Evolutionary conservation across 2,329 filamentous ascomycete genomes (phyloP), one percentile per base, ranked within the genome.

Genomic region (Pestalotiopsis sp.): DNA sequence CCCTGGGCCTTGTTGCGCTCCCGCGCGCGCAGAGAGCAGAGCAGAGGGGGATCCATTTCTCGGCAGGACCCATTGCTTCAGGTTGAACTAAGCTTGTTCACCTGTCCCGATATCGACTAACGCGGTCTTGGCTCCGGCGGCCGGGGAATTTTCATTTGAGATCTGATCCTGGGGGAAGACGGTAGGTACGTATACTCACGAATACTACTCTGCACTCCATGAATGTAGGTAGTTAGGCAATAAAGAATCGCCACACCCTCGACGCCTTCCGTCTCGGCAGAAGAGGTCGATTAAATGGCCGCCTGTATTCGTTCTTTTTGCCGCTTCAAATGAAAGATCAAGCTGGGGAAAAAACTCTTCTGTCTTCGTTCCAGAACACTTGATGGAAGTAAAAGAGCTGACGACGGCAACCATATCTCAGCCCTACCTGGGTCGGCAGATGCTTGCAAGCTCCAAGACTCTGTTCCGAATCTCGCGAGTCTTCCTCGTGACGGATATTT

Each of bases 61-160:
- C 61, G 61, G 27, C 61, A 45, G 36, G 61, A 14, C 61, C 61
- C 61, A 64, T 64, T 64, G 61, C 61, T 64, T 64, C 61, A 64
- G 61, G 61, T 64, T 45, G n/a, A 38, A 64, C 61, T 59, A 27
- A 27, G 23, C n/a, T 52, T 41, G n/a, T 31, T 64, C 31, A 41
- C 59, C 59, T 39, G 59, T 14, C 59, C n/a, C 31, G 20, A 62
- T 62, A 6, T 36, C 13, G 59, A 62, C 59, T 62, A 39, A 27
- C 25, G 27, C 20, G 36, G 13, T 41, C 38, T 39, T 49, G n/a
- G 36, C 14, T 62, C n/a, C 23, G 39, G 14, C 38, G 4, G 27
- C 36, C 38, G 41, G 23, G n/a, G 20, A 25, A 64, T 45, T 52
- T 36, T 36, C 31, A 64, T 20, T 64, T 49, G 38, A 36, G 36